Percentiles rank a stretch among this genome's conserved stretches.
These are phyloP conservation scores for Oehlia diaphana DNA, from an alignment of 192 early-diverging fungal genomes.

Conservation along the genomic window DNA sequence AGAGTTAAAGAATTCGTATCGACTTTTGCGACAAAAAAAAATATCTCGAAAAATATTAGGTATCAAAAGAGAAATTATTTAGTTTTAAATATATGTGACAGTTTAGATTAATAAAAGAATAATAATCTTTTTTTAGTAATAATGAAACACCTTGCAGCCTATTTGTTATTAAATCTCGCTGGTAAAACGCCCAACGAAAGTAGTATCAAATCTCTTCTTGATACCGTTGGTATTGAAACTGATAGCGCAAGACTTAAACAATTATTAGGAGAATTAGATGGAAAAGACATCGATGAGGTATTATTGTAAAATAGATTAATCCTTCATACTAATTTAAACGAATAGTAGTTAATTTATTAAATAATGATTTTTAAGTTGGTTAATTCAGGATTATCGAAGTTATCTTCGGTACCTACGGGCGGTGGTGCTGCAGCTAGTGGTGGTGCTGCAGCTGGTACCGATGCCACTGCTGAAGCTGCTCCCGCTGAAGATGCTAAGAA, in stretches of 20 bases:
- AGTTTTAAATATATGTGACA: not conserved
- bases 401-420: conserved; percentile 91
- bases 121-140: not conserved
- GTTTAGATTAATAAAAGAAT: no score
- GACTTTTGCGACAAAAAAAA: not conserved
- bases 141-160: conserved; percentile 99
- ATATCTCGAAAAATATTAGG: not conserved
- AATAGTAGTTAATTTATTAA: not conserved
- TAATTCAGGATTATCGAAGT: conserved; percentile 87
- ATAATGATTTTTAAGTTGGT: conserved; percentile 62
- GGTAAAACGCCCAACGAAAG: conserved; percentile 82
- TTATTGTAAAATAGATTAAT: conserved; percentile 5
- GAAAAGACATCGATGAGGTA: conserved; percentile 88
- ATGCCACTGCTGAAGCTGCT: conserved; percentile 45
- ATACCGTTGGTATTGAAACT: conserved; percentile 88
- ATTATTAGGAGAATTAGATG: conserved; percentile 81
- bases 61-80: not conserved
- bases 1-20: not conserved
- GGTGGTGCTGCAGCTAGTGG: conserved; percentile 72
- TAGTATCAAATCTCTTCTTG: conserved; percentile 81
- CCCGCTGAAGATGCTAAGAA: conserved; percentile 67
- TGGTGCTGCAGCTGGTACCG: conserved; percentile 66
- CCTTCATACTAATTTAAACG: not conserved
- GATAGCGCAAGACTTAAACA: conserved; percentile 77
- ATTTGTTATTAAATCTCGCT: conserved; percentile 90